Evolutionary conservation across 805 yeast species (phyloP).

Genomic region (Kodamaea leandrae): DNA sequence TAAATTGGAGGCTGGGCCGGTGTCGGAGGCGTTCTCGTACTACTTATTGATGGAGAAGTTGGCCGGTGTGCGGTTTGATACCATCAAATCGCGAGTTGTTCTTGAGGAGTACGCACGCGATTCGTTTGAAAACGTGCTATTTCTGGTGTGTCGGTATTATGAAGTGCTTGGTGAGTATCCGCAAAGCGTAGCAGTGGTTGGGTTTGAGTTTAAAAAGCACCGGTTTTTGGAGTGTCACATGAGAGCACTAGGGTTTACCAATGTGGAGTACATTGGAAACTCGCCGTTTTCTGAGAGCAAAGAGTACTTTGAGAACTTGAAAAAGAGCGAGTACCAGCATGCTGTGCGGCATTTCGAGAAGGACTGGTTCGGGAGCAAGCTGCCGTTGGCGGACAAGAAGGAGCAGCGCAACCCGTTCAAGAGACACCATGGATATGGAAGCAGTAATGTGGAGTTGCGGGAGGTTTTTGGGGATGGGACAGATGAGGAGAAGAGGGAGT

Average conservation of each 20-base stretch:
- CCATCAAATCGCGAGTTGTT: constrained; percentile 23
- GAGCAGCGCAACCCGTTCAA: constrained; percentile 51
- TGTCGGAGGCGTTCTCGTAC: constrained; percentile 64
- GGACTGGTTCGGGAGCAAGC: constrained; percentile 58
- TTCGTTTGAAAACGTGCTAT: constrained; percentile 73
- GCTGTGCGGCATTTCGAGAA: constrained; percentile 53
- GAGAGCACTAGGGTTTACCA: constrained; percentile 46
- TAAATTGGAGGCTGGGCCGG: constrained; percentile 49
- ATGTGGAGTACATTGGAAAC: constrained; percentile 52
- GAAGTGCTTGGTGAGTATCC: constrained; percentile 53
- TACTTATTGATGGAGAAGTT: constrained; percentile 41
- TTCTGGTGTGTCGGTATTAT: constrained; percentile 53
- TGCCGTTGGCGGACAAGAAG: constrained; percentile 48
- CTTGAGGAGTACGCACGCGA: constrained; percentile 76
- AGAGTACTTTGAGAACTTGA: constrained; percentile 48
- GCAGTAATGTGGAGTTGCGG: constrained; percentile 23
- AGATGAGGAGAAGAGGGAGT: not conserved
- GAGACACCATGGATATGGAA: constrained; percentile 37
- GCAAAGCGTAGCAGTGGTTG: constrained; percentile 51
- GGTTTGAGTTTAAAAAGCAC: constrained; percentile 68
- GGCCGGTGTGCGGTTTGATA: constrained; percentile 9
- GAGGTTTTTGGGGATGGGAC: constrained; percentile 8
- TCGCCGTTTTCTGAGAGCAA: constrained; percentile 49
- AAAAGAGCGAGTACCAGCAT: constrained; percentile 45
- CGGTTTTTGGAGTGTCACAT: constrained; percentile 60